These are phyloP conservation scores for Trichosporon coremiiforme DNA, from an alignment of 1,284 basidiomycete genomes.

Conservation along the genomic window DNA sequence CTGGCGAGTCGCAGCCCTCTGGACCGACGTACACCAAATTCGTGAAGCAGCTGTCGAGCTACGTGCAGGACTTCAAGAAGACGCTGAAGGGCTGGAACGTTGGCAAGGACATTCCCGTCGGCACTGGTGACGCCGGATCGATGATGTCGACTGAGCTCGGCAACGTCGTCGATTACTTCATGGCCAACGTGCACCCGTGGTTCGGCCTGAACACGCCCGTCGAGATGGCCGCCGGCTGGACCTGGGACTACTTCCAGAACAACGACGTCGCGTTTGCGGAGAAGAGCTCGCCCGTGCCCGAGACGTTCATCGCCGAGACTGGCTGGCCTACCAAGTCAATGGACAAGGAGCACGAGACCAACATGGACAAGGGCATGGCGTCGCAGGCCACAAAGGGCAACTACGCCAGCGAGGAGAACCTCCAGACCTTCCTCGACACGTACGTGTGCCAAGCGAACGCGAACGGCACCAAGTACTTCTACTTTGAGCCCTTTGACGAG, in stretches of 20 bases:
- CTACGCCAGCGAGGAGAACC: conserved; percentile 29
- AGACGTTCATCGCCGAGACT: conserved; percentile 85
- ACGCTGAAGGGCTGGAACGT: conserved; percentile 60
- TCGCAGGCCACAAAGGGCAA: neutral
- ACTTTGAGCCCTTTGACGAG: conserved; percentile 74
- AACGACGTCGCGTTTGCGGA: conserved; percentile 61
- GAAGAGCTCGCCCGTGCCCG: conserved; percentile 65
- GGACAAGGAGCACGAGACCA: conserved; percentile 31
- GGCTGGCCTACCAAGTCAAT: conserved; percentile 73
- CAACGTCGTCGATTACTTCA: conserved; percentile 68
- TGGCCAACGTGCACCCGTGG: conserved; percentile 71
- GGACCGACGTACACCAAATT: conserved; percentile 44
- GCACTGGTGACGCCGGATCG: conserved; percentile 86
- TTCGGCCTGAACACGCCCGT: conserved; percentile 67
- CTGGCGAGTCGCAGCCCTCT: conserved; percentile 37
- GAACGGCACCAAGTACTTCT: conserved; percentile 78
- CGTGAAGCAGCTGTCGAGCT: conserved; percentile 62
- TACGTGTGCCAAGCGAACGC: conserved; percentile 85
- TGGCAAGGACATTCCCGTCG: conserved; percentile 67
- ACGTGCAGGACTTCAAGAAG: conserved; percentile 67
- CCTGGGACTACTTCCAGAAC: conserved; percentile 63
- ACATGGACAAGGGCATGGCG: conserved; percentile 17
- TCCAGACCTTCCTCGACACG: conserved; percentile 67
- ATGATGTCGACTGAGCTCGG: conserved; percentile 77
- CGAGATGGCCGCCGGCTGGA: conserved; percentile 70